Conservation (phyloP, 352 stramenopile genomes). For the Pythium apleroticum region DNA sequence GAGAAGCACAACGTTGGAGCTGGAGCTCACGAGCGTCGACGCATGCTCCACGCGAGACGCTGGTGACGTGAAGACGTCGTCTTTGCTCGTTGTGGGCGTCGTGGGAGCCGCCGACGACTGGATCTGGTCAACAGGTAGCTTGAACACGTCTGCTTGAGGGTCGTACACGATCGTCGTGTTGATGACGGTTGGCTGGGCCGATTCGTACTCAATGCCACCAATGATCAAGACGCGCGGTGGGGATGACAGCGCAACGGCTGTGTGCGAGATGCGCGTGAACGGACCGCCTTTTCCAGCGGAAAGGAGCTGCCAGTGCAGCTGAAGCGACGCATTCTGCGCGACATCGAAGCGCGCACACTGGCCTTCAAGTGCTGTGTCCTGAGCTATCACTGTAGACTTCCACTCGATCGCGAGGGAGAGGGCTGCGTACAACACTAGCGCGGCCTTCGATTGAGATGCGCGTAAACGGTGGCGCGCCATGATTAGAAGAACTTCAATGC, state of each 20-base stretch:
- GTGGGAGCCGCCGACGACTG: conserved; percentile 32
- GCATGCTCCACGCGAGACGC: conserved; percentile 61
- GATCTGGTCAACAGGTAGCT: conserved; percentile 47
- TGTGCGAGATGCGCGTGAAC: conserved; percentile 58
- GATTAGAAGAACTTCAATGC: neutral
- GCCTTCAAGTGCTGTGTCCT: conserved; percentile 18
- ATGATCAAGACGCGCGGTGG: conserved; percentile 46
- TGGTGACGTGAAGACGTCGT: conserved; percentile 59
- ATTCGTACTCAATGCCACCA: conserved; percentile 71
- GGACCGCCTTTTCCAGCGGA: conserved; percentile 31
- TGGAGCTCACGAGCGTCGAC: conserved; percentile 27
- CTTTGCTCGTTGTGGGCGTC: conserved; percentile 18
- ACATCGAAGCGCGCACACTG: conserved; percentile 34
- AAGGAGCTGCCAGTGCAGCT: conserved; percentile 34
- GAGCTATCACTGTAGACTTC: neutral
- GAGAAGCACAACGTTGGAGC: conserved; percentile 36
- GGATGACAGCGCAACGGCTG: conserved; percentile 31
- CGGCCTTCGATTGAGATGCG: neutral
- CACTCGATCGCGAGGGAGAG: neutral
- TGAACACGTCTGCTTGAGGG: conserved; percentile 40
- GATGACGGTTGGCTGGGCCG: conserved; percentile 56
- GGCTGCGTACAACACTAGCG: too few species aligned
- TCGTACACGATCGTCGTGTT: conserved; percentile 59
- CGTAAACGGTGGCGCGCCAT: neutral
- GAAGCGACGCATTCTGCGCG: conserved; percentile 41